Conservation (phyloP, 441 rosid species). For the Raphanus hybrid region DNA sequence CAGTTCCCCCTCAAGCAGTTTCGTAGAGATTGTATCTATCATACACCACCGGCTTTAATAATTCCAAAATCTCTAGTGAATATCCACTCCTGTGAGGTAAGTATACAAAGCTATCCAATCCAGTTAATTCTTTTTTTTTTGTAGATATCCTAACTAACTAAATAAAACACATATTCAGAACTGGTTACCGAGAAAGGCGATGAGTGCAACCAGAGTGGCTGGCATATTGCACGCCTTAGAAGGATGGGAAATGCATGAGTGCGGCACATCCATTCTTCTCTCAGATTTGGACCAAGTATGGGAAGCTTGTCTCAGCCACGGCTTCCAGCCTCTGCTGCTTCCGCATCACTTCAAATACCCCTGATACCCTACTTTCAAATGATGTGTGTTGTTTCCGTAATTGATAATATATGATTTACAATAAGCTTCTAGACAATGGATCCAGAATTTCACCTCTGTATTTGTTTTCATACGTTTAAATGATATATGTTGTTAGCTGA, state of each 20-base stretch:
- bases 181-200: slow-evolving; percentile 57
- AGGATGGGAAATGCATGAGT: slow-evolving; percentile 57
- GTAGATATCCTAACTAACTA: not conserved
- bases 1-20: slow-evolving; percentile 59
- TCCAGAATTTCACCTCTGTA: not conserved
- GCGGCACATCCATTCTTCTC: slow-evolving; percentile 46
- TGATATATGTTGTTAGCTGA: not conserved
- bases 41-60: slow-evolving; percentile 61
- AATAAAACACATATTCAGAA: slow-evolving; percentile 43
- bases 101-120: not conserved
- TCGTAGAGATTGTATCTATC: slow-evolving; percentile 62
- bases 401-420: not conserved
- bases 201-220: slow-evolving; percentile 61
- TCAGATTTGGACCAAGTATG: slow-evolving; percentile 48
- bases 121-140: not conserved
- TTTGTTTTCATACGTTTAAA: not conserved
- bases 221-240: slow-evolving; percentile 62
- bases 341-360: not conserved
- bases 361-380: not conserved
- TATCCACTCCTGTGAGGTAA: slow-evolving; percentile 77
- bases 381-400: not conserved
- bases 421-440: not conserved
- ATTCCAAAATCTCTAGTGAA: slow-evolving; percentile 59
- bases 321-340: slow-evolving; percentile 48
- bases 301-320: slow-evolving; percentile 58